Evolutionary conservation across 2,329 filamentous ascomycete species (phyloP).

Genomic region (Bipolaris gigantea): DNA sequence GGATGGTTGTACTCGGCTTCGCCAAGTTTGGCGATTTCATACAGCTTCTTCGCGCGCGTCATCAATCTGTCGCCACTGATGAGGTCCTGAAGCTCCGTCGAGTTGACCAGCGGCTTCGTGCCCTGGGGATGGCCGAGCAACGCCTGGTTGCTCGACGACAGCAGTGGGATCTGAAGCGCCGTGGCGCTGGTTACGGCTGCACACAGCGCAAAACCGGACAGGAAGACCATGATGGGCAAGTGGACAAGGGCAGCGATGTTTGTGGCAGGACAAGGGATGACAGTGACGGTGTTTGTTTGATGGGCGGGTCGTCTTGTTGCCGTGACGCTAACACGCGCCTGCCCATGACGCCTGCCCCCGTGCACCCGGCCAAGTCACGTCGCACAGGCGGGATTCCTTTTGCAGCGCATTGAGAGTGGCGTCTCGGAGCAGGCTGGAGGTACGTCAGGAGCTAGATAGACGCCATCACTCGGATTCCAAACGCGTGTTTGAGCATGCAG

Average conservation of each 20-base stretch:
- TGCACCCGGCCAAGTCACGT: conserved; percentile 11
- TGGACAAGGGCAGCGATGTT: conserved; percentile 1
- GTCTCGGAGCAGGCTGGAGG: too few species aligned
- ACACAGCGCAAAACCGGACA: conserved; percentile 32
- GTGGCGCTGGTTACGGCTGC: conserved; percentile 31
- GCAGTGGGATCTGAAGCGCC: conserved; percentile 36
- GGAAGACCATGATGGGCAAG: conserved; percentile 30
- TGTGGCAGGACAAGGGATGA: conserved; percentile 11
- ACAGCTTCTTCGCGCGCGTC: conserved; percentile 41
- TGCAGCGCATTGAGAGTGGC: too few species aligned
- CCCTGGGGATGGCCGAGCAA: conserved; percentile 26
- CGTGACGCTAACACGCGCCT: conserved; percentile 29
- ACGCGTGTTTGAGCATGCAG: too few species aligned
- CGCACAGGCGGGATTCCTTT: too few species aligned
- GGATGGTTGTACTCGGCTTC: conserved; percentile 49
- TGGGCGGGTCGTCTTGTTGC: conserved; percentile 17
- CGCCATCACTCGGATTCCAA: too few species aligned
- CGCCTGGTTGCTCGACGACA: conserved; percentile 29
- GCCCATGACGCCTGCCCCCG: conserved; percentile 31
- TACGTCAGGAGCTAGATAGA: too few species aligned
- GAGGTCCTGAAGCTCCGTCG: conserved; percentile 39
- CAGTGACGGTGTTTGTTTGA: conserved; percentile 22
- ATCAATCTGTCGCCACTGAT: conserved; percentile 41
- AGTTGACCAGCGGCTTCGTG: conserved; percentile 39
- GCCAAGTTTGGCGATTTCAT: conserved; percentile 48